Evolutionary conservation across 805 yeast genomes (phyloP).

Genomic region (Hanseniaspora osmophila): DNA sequence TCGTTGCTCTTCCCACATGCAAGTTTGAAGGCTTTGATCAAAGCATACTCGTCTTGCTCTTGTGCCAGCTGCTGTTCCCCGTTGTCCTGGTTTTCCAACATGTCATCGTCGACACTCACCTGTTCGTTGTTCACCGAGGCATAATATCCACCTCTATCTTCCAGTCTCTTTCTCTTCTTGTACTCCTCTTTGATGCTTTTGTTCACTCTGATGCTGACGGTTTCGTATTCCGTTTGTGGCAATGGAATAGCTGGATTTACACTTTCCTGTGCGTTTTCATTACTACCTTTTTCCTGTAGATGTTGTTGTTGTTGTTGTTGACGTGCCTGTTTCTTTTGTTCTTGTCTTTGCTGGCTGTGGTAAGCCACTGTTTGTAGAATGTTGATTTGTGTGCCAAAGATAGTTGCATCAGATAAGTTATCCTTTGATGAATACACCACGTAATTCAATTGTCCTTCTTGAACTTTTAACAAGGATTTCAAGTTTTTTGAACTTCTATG

Average conservation of each 20-base stretch:
- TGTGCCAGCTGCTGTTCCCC: neutral
- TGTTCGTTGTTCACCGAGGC: neutral
- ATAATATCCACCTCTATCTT: conserved; percentile 7
- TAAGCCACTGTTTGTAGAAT: neutral
- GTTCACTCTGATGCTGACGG: conserved; percentile 5
- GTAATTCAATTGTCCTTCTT: conserved; percentile 1
- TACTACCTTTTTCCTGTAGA: neutral
- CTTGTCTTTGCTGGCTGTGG: conserved; percentile 2
- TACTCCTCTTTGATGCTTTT: conserved; percentile 3
- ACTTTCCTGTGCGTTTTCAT: too few species aligned
- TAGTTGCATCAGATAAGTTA: conserved; percentile 3
- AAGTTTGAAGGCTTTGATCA: conserved; percentile 1
- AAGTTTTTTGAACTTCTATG: too few species aligned
- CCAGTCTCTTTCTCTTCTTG: conserved; percentile 2
- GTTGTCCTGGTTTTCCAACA: neutral
- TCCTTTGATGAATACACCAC: neutral
- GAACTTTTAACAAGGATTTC: neutral
- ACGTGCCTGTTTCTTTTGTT: neutral
- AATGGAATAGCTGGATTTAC: conserved; percentile 2
- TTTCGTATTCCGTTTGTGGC: conserved; percentile 3
- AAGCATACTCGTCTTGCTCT: conserved; percentile 2
- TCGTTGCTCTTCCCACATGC: neutral
- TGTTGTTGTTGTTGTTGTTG: neutral
- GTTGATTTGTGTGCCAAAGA: conserved; percentile 6
- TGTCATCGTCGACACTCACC: neutral